Base-by-base conservation (phyloP, 345 rosid species). In the Ricinus communis region DNA sequence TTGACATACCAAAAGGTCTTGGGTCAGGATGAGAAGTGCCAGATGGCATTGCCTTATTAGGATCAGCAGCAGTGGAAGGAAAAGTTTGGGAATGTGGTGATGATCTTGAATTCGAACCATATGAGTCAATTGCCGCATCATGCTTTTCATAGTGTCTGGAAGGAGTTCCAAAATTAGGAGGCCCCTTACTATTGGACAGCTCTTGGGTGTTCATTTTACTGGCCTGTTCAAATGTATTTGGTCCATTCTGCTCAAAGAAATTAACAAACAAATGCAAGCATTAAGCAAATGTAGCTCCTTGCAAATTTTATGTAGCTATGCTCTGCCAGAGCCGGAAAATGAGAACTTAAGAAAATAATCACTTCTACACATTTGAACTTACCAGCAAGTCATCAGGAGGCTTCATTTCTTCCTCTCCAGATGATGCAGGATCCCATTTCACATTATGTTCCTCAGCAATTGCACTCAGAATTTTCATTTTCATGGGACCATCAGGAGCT, bases 401-500 rank as follows among this genome's bases (percentile, higher is more conserved):
- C 76, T 84, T 83, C 24, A 78, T 68, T 67, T 82, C 87, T 31
- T 82, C 73, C 72, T 85, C 88, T 69, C 73, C 93, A 71, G 87
- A 81, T 66, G 89, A 82, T 49, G 72, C 79, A 25, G 93, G 78
- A 62, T 92, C 88, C 98, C 99, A 95, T 36, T 81, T 82, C 68
- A 95, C 66, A 62, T 92, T 84, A 71, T 92, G 90, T 68, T 95
- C 94, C 74, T 79, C 81, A 27, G 97, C 98, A 74, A 92, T 95
- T 74, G 85, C 84, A 55, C 73, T 86, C 76, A 95, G 76, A 74
- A 92, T 68, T 82, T 90, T 90, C 25, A 88, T 38, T 82, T 90
- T 95, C 4, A 89, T 84, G 31, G 85, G 90, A 75, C 87, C 91
- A 86, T 90, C 96, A 67, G 97, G 99, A 72, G 98, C 86, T 71